Conservation (phyloP, 176 grass and related monocot species). For the Oryza coarctata region DNA sequence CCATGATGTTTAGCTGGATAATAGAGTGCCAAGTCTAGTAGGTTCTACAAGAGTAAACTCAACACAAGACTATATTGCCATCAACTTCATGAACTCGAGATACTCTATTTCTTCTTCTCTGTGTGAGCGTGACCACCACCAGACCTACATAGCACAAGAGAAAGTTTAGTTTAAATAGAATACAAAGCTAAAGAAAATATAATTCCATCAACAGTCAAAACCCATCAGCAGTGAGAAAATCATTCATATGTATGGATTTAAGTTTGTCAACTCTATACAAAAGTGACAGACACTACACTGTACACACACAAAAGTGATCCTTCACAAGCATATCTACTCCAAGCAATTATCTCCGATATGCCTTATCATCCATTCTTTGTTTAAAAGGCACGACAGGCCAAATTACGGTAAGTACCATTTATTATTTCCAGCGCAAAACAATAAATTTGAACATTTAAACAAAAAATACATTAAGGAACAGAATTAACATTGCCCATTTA, state of each 20-base stretch:
- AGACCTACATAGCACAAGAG: constrained; percentile 1
- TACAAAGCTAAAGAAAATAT: background rate
- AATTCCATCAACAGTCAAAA: background rate
- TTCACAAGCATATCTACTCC: background rate
- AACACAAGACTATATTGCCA: background rate
- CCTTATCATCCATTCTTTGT: background rate
- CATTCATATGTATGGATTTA: no score
- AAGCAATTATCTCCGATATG: background rate
- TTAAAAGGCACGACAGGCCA: no score
- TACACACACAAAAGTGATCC: background rate
- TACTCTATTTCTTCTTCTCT: constrained; percentile 59
- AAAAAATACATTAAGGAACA: background rate
- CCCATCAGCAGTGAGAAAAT: background rate
- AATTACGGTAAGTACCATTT: background rate
- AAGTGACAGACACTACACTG: background rate
- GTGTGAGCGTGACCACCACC: constrained; percentile 47
- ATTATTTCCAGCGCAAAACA: background rate
- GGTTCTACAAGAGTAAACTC: constrained; percentile 45
- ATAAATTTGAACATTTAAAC: background rate
- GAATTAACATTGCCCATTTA: background rate
- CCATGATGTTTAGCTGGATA: constrained; percentile 21
- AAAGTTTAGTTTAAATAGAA: background rate
- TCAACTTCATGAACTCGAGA: constrained; percentile 13
- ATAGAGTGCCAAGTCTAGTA: background rate
- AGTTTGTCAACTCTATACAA: background rate